Evolutionary conservation across 352 stramenopile genomes (phyloP).

Genomic region (Pythium guiyangense): DNA sequence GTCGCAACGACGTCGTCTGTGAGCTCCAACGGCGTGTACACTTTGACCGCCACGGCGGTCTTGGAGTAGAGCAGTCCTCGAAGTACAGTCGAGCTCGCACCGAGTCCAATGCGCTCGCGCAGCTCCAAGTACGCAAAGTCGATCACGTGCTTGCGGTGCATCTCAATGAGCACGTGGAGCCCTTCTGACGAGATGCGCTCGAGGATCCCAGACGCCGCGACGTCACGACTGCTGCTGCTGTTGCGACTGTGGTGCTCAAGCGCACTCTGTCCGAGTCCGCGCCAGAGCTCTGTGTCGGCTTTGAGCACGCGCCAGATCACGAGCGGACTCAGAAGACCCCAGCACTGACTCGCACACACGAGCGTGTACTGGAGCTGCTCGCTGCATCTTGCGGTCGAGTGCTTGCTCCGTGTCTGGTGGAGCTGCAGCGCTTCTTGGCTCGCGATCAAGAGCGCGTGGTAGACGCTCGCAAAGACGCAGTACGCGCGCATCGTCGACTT

Average conservation of each 20-base stretch:
- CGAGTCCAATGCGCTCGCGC: conserved; percentile 39
- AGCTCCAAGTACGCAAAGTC: conserved; percentile 62
- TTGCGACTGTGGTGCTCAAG: conserved; percentile 25
- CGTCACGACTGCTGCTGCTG: conserved; percentile 6
- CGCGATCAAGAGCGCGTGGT: conserved; percentile 13
- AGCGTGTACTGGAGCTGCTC: no score
- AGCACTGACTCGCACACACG: neutral
- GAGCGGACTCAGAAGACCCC: conserved; percentile 20
- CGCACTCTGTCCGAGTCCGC: conserved; percentile 33
- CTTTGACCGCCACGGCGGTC: conserved; percentile 45
- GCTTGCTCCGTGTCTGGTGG: no score
- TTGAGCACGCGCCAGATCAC: conserved; percentile 49
- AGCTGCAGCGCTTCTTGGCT: no score
- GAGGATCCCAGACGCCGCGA: conserved; percentile 7
- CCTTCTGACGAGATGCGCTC: conserved; percentile 36
- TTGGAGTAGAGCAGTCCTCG: conserved; percentile 28
- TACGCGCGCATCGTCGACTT: conserved; percentile 3
- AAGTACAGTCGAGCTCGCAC: conserved; percentile 42
- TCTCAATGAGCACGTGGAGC: conserved; percentile 58
- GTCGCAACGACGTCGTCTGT: conserved; percentile 43
- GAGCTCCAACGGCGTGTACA: conserved; percentile 51
- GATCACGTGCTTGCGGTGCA: conserved; percentile 63
- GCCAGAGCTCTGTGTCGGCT: conserved; percentile 48
- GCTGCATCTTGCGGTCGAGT: no score
- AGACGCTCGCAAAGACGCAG: conserved; percentile 21